Conservation (phyloP, 176 grass and related monocot genomes). For the Tuctoria greenei region DNA sequence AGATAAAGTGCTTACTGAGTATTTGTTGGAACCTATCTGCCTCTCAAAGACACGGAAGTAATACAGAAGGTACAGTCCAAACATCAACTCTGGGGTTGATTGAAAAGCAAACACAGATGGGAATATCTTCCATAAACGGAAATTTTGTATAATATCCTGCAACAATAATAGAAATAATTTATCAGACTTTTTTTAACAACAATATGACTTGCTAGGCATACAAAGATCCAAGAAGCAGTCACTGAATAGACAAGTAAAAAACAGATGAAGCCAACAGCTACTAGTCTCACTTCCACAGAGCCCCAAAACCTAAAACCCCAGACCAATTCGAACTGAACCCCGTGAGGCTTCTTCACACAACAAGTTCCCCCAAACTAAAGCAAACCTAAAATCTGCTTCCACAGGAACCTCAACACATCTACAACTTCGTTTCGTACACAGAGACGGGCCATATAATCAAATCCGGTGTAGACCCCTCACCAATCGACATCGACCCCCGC, state of each 20-base stretch:
- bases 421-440: not conserved
- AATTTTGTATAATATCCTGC: conserved; percentile 72
- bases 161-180: conserved; percentile 13
- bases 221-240: not conserved
- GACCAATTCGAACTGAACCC: not conserved
- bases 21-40: conserved; percentile 98
- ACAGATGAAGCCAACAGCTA: conserved; percentile 10
- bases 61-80: conserved; percentile 88
- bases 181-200: conserved; percentile 19
- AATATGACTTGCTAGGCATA: not conserved
- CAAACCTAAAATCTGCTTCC: not conserved
- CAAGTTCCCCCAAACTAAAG: conserved; percentile 1
- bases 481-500: not conserved
- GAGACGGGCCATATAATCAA: not conserved
- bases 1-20: conserved; percentile 53
- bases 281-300: not conserved
- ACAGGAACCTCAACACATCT: not conserved
- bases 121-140: conserved; percentile 73
- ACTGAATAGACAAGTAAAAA: conserved; percentile 20
- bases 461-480: not conserved
- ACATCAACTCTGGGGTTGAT: conserved; percentile 84
- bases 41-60: conserved; percentile 99
- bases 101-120: conserved; percentile 73
- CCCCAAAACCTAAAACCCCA: conserved; percentile 10
- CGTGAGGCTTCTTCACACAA: not conserved